A percentile compares a stretch with the other conserved stretches of the same genome.
Evolutionary conservation across 1,139 yeast genomes (phyloP).

Genomic region (Geotrichum fermentans): DNA sequence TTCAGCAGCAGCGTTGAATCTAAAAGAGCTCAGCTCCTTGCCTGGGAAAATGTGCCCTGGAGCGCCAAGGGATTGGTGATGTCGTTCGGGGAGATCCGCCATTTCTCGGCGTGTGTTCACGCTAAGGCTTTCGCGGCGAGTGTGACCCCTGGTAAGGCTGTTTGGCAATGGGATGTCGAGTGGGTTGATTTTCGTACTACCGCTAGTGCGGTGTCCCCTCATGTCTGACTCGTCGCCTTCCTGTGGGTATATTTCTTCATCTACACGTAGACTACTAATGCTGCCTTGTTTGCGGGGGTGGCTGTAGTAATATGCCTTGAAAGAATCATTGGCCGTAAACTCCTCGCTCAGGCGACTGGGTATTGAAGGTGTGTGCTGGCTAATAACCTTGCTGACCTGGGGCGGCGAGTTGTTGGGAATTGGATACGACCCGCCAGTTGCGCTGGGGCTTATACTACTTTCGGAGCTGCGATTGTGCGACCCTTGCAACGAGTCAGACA

Average conservation of each 20-base stretch:
- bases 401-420: constrained; percentile 34
- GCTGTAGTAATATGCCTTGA: constrained; percentile 15
- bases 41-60: constrained; percentile 16
- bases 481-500: constrained; percentile 37
- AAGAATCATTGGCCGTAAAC: constrained; percentile 27
- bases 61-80: constrained; percentile 21
- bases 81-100: constrained; percentile 25
- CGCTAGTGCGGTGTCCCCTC: background rate
- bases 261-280: constrained; percentile 10
- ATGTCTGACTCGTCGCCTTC: constrained; percentile 4
- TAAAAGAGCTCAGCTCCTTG: constrained; percentile 9
- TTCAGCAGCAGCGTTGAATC: constrained; percentile 4
- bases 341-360: constrained; percentile 38
- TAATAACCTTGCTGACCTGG: constrained; percentile 39
- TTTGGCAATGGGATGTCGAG: constrained; percentile 15
- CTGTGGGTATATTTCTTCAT: constrained; percentile 5
- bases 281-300: constrained; percentile 18
- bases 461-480: constrained; percentile 15
- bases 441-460: constrained; percentile 2
- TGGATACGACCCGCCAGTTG: constrained; percentile 16
- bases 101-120: constrained; percentile 22
- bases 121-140: constrained; percentile 23
- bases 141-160: constrained; percentile 1
- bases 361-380: constrained; percentile 34
- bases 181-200: constrained; percentile 3